phyloP scores from a whole-genome alignment of 371 early-diverging fungal species.

The Lichtheimia hyalospora region DNA sequence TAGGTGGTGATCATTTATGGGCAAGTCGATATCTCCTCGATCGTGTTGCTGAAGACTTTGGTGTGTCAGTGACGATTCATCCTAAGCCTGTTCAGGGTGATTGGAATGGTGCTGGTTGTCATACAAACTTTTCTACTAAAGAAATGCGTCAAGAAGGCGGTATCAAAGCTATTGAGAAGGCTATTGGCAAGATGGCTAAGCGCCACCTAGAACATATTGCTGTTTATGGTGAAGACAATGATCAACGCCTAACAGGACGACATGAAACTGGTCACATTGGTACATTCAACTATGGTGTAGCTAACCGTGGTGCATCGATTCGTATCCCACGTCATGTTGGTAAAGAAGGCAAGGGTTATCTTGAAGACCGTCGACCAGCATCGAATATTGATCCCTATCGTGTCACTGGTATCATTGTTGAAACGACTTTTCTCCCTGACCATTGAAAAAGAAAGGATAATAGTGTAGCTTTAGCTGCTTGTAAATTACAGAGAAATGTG shows the following conservation, averaged over 20 bases:
- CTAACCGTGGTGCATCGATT: slow-evolving; percentile 68
- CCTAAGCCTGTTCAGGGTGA: slow-evolving; percentile 59
- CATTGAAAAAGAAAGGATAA: slow-evolving; percentile 6
- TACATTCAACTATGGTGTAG: slow-evolving; percentile 61
- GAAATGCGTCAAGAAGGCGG: slow-evolving; percentile 53
- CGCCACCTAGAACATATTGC: slow-evolving; percentile 62
- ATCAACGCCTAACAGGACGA: slow-evolving; percentile 59
- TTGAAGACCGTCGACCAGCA: slow-evolving; percentile 66
- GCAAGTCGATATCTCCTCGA: slow-evolving; percentile 48
- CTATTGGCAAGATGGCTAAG: slow-evolving; percentile 48
- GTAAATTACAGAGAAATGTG: no score
- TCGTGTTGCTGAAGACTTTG: slow-evolving; percentile 59
- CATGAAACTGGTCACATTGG: slow-evolving; percentile 65
- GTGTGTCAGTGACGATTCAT: slow-evolving; percentile 47
- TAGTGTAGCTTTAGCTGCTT: neutral
- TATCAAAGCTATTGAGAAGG: slow-evolving; percentile 48
- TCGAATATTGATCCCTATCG: slow-evolving; percentile 68
- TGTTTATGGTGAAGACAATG: slow-evolving; percentile 67
- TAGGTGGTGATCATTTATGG: slow-evolving; percentile 50
- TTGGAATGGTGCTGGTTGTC: slow-evolving; percentile 57
- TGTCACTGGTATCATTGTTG: slow-evolving; percentile 59
- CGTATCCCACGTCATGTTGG: slow-evolving; percentile 67
- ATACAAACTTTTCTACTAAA: slow-evolving; percentile 51
- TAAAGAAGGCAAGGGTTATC: slow-evolving; percentile 59
- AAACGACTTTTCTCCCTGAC: slow-evolving; percentile 41